A percentile compares a stretch with the other conserved stretches of the same genome.
phyloP scores from a whole-genome alignment of 1,139 yeast species.

The Candida frijolesensis region DNA sequence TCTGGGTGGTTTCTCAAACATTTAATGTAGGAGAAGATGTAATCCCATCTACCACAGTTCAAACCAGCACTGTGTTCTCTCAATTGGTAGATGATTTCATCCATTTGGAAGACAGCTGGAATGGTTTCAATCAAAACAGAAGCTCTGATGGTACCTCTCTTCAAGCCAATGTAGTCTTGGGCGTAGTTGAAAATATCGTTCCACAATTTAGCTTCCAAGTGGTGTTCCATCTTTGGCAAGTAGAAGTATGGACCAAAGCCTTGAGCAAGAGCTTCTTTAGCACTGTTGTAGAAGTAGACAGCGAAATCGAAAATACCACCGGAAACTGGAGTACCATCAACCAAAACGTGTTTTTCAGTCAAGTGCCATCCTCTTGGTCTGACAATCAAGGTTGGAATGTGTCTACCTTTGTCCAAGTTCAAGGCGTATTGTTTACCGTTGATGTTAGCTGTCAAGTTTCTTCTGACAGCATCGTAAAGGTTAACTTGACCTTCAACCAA shows the following conservation, averaged over 20 bases:
- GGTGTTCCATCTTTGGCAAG: slow-evolving; percentile 81
- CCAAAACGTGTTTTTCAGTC: slow-evolving; percentile 68
- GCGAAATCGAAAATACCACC: slow-evolving; percentile 82
- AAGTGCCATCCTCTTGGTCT: slow-evolving; percentile 91
- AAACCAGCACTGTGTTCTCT: slow-evolving; percentile 76
- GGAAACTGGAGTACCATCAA: slow-evolving; percentile 75
- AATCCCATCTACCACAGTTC: slow-evolving; percentile 86
- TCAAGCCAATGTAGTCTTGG: slow-evolving; percentile 66
- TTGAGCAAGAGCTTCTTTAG: slow-evolving; percentile 56
- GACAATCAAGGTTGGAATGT: slow-evolving; percentile 72
- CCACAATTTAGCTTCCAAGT: slow-evolving; percentile 79
- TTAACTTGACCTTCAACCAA: slow-evolving; percentile 89
- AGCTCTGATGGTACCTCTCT: slow-evolving; percentile 75
- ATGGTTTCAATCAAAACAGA: slow-evolving; percentile 79
- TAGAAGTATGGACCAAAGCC: slow-evolving; percentile 80
- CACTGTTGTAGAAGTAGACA: slow-evolving; percentile 74
- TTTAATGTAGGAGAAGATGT: slow-evolving; percentile 73
- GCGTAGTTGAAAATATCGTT: slow-evolving; percentile 71
- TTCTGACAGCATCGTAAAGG: slow-evolving; percentile 82
- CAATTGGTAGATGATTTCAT: slow-evolving; percentile 75
- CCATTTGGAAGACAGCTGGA: slow-evolving; percentile 81
- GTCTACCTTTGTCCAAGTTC: slow-evolving; percentile 46
- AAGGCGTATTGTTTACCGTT: slow-evolving; percentile 65
- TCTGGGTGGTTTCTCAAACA: slow-evolving; percentile 55
- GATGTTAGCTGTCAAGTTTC: slow-evolving; percentile 57